Percentiles rank a stretch among this genome's conserved stretches.
These are phyloP conservation scores for Cryptococcus depauperatus DNA, from an alignment of 1,284 basidiomycete species.

Conservation along the genomic window DNA sequence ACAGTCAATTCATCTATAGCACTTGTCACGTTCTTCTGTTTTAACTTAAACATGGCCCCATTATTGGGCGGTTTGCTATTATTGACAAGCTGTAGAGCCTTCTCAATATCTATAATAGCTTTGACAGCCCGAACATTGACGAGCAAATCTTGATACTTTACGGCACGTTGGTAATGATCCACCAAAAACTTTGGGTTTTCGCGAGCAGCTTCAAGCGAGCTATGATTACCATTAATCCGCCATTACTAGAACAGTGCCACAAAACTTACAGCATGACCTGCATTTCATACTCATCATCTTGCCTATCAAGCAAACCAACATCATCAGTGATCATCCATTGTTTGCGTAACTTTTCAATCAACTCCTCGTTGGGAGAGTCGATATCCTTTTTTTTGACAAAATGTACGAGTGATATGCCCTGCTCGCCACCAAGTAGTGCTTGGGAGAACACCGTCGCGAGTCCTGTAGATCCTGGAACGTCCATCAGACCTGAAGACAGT, in stretches of 20 bases:
- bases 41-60: not conserved
- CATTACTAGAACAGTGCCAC: not conserved
- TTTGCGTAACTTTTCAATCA: not conserved
- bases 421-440: constrained; percentile 1
- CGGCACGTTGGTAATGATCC: constrained; percentile 1
- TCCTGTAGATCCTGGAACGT: not conserved
- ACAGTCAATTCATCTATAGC: not conserved
- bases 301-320: not conserved
- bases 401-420: constrained; percentile 1
- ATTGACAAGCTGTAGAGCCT: not conserved
- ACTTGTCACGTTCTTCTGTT: not conserved
- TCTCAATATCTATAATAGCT: constrained; percentile 1
- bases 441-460: not conserved
- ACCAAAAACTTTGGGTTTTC: constrained; percentile 1
- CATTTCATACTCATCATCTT: constrained; percentile 1
- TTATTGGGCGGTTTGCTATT: not conserved
- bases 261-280: not conserved
- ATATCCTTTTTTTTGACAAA: not conserved
- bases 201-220: constrained; percentile 3
- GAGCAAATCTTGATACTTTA: constrained; percentile 2
- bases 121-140: constrained; percentile 1
- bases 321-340: not conserved
- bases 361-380: not conserved
- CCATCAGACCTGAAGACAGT: not conserved
- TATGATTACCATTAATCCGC: not conserved